Evolutionary conservation across 2,329 filamentous ascomycete species (phyloP), one percentile per base, ranked within the genome.

Genomic region (Talaromyces sp.): DNA sequence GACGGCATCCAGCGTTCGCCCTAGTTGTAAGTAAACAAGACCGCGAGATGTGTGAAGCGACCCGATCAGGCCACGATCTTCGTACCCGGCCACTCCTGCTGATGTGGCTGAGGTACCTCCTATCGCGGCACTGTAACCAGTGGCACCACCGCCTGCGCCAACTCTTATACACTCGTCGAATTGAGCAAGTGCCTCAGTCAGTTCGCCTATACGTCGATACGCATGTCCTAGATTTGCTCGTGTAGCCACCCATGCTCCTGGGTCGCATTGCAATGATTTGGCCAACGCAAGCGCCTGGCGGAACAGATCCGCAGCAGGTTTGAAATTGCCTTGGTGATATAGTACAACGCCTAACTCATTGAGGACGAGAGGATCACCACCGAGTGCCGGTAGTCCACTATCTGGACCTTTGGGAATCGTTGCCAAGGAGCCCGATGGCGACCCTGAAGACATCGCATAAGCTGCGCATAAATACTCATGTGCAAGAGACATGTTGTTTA

Each of bases 271-370:
- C 65, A 96, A 92, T 40, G 93, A 88, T 3, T 87, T 84, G 1
- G 92, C 90, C 60, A 96, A 86, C 55, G 84, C 80, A 18, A 99
- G 84, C 0, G 95, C 91, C 65, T 88, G 85, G 7, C 83, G 83
- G 75, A 99, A 98, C 66, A 93, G 85, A 33, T 86, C 83, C 9
- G 91, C 86, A 0, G 95, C 92, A 25, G 90, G 87, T 64, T 86
- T 83, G 6, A 92, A 84, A 58, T 90, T 85, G 68, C 91, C 88
- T 73, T 97, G 92, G 73, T 98, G 92, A 72, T 96, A 99, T 67
- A 92, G 88, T n/a, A 97, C 92, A 3, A 98, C 88, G 3, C 93
- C 96, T 79, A 98, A 88, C 78, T 99, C 95, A 73, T 99, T 99
- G 61, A 99, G 82, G 3, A 99, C 85, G 5, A 98, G 79, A 0